Conservation (phyloP, 768 basidiomycete genomes). For the Mycena leptocephala region DNA sequence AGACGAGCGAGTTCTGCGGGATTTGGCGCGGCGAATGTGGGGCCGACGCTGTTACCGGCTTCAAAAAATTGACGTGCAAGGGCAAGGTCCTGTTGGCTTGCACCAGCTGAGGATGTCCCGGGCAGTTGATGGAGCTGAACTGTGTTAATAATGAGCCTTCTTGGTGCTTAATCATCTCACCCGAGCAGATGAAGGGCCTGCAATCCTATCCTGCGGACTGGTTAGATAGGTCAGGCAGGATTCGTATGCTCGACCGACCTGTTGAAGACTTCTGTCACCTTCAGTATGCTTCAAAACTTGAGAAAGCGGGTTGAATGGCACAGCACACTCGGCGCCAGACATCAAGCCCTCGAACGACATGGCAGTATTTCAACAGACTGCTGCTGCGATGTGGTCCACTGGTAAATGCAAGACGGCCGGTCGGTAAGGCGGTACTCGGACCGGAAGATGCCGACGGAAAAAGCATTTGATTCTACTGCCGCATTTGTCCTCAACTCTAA, state of each 20-base stretch:
- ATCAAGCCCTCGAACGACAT: conserved; percentile 76
- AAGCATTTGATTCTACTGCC: conserved; percentile 24
- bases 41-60: conserved; percentile 50
- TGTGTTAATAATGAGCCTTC: conserved; percentile 9
- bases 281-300: conserved; percentile 94
- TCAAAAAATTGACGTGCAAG: conserved; percentile 90
- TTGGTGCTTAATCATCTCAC: conserved; percentile 54
- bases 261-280: conserved; percentile 89
- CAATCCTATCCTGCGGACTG: conserved; percentile 75
- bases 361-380: neutral
- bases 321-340: conserved; percentile 93
- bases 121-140: conserved; percentile 85
- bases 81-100: conserved; percentile 77
- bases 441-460: neutral
- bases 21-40: conserved; percentile 40
- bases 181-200: conserved; percentile 80
- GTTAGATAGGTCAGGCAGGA: neutral
- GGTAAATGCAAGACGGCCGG: too few relatives aligned
- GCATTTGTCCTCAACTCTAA: too few relatives aligned
- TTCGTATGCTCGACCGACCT: conserved; percentile 67
- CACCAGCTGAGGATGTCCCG: conserved; percentile 62
- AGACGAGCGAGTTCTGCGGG: conserved; percentile 41
- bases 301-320: conserved; percentile 87
- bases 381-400: neutral
- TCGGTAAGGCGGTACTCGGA: too few relatives aligned